Evolutionary conservation across 306 rosid species (phyloP), one percentile per base, ranked within the genome.

Genomic region (Lathyrus aphaca): DNA sequence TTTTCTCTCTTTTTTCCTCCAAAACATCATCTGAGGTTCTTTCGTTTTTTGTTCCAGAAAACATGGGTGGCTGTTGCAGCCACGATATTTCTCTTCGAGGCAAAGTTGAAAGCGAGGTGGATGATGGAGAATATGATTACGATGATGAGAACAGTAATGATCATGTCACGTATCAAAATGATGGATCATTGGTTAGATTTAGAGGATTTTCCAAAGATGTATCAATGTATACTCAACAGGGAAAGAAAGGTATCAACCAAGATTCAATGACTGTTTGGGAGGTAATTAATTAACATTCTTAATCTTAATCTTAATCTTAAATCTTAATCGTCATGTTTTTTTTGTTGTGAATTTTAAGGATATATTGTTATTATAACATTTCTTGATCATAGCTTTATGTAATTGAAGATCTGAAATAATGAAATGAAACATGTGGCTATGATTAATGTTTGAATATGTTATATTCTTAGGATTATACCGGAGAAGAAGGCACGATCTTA

Each of bases 191-290:
- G 10, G 75, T 89, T 38, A 77, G 89, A 74, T 21, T 86, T 1
- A 64, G 25, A 70, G 95, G 92, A 11, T 84, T 59, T 54, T 89
- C 99, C 18, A 76, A 19, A 17, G 54, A 64, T 72, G 79, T 72
- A 5, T 89, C 97, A 8, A 87, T 95, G 99, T 82, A 78, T 62
- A 67, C 74, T 10, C 96, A 91, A 71, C 92, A 88, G 74, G 99
- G 99, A 50, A 79, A 44, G 65, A 95, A 95, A 71, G 96, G 95
- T 44, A 69, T 87, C 66, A 95, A 95, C 75, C 99, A 95, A 87
- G 97, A 95, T 79, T 64, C 99, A 70, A 82, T 95, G 89, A 79
- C 92, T 1, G 81, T 87, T 80, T 91, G 97, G 96, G 91, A 95
- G 97, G 99, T 95, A 69, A 37, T 53, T 21, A 53, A 21, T 11